Evolutionary conservation across 768 basidiomycete genomes (phyloP), one percentile per base, ranked within the genome.

Genomic region (Guyanaporus albipodus): DNA sequence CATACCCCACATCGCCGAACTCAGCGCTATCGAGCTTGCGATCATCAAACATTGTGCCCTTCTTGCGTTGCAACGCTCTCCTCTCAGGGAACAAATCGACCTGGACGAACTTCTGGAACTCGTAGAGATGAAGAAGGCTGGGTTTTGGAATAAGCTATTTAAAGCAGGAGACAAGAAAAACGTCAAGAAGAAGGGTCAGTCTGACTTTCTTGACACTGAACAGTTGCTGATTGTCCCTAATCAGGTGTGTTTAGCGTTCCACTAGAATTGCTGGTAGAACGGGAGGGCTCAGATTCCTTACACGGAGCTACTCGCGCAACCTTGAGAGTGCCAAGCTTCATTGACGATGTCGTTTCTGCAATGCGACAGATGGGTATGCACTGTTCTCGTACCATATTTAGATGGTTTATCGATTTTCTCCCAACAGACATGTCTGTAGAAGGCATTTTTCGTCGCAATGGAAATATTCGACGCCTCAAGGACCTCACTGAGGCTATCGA

Each of bases 371-470:
- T 98, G 96, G 95, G 95, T 96, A 46, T 53, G 86, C 44, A 28
- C 29, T 17, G 23, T 43, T 49, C 18, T 51, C 34, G n/a, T n/a
- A n/a, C n/a, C n/a, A n/a, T n/a, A 38, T 27, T 43, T 23, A 41
- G 23, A 8, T 23, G 29, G 27, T 21, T 35, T 15, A 15, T 31
- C 45, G 21, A 44, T 35, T 34, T 24, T 21, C 26, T 26, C 37
- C 28, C 42, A 42, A 27, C 54, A 98, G 96, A 99, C 71, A 93
- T 99, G 91, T 98, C 96, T 8, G 78, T 99, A 32, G 96, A 98
- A 69, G 96, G 96, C 48, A 95, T 99, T 54, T 99, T 99, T 77
- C 81, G 96, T 45, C 93, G 94, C 72, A 96, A 94, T 60, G 96
- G 96, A 43, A 98, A 98, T 64, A 98, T 98, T 61, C 80, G 92